Conservation (phyloP, 352 stramenopile genomes). For the Phytophthora gonapodyides region DNA sequence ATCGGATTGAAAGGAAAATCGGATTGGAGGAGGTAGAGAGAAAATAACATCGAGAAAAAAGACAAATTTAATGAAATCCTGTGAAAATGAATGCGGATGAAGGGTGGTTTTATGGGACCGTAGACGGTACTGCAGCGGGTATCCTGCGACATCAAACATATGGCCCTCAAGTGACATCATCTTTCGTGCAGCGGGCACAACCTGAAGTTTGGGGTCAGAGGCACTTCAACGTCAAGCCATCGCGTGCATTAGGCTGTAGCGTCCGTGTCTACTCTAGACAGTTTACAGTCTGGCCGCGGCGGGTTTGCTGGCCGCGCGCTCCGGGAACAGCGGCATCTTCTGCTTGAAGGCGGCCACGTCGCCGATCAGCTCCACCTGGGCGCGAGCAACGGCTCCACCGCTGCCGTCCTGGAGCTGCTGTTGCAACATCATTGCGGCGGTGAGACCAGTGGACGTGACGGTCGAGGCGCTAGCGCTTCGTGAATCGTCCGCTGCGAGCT, state of each 20-base stretch:
- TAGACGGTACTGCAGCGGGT: not conserved
- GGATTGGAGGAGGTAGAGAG: no score
- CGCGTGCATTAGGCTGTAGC: not conserved
- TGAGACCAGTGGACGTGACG: conserved; percentile 26
- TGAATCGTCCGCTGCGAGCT: conserved; percentile 20
- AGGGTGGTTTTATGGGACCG: not conserved
- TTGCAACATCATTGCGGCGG: conserved; percentile 47
- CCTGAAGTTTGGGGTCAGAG: not conserved
- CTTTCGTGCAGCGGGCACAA: not conserved
- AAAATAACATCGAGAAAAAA: no score
- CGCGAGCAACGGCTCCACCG: not conserved
- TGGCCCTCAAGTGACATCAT: conserved; percentile 15
- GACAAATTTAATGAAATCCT: no score
- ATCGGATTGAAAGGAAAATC: no score
- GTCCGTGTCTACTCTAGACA: not conserved
- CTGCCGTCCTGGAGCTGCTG: conserved; percentile 12
- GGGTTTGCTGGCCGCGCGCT: conserved; percentile 38
- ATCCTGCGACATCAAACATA: conserved; percentile 3
- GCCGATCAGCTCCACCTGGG: conserved; percentile 40
- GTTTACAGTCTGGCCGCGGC: conserved; percentile 23
- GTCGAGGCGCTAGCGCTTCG: not conserved
- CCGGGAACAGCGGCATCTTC: conserved; percentile 68
- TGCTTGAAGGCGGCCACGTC: conserved; percentile 68
- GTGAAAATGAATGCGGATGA: conserved; percentile 12
- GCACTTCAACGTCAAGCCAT: conserved; percentile 9